Base-by-base conservation (phyloP, 805 yeast species). In the Huiozyma naganishii region DNA sequence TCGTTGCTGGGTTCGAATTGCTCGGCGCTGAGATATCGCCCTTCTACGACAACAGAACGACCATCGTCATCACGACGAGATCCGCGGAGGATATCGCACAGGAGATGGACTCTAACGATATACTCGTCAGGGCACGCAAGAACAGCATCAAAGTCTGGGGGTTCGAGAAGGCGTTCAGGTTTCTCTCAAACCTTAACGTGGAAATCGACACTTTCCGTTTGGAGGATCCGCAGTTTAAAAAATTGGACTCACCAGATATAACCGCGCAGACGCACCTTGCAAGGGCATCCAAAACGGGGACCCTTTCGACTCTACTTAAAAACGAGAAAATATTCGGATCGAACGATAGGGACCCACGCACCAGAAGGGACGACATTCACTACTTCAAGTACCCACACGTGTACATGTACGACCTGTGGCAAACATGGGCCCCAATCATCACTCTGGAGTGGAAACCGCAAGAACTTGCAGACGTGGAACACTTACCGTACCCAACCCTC, bases 311-410 rank as follows among this genome's bases (percentile, higher is more conserved):
- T 40, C 69, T 90, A 49, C 71, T 90, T 53, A 79, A 80, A 49
- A 88, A 86, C 56, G 98, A 92, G 58, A 85, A 85, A 55, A 64
- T 85, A 10, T 79, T 77, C 59, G 97, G 96, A 9, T 83, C 95
- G 0, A 74, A 82, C 33, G 97, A 89, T 61, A 75, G 95, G 51
- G 96, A 89, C 59, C 92, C 94, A 9, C 74, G 71, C 48, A 92
- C 94, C 2, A 79, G 74, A 51, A 70, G 95, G 45, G 95, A 85
- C 53, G 96, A 90, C 58, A 75, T 83, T 54, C 80, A 81, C 56
- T 84, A 84, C 59, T 85, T 92, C 61, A 79, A 79, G 41, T 79
- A 80, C 34, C 77, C 80, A 6, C 87, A 80, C 62, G 67, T 87
- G 28, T 79, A 82, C 50, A 80, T 87, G 34, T 90, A 82, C 65